These are phyloP conservation scores for Ampelomyces quisqualis DNA, from an alignment of 2,329 filamentous ascomycete species.

Conservation along the genomic window DNA sequence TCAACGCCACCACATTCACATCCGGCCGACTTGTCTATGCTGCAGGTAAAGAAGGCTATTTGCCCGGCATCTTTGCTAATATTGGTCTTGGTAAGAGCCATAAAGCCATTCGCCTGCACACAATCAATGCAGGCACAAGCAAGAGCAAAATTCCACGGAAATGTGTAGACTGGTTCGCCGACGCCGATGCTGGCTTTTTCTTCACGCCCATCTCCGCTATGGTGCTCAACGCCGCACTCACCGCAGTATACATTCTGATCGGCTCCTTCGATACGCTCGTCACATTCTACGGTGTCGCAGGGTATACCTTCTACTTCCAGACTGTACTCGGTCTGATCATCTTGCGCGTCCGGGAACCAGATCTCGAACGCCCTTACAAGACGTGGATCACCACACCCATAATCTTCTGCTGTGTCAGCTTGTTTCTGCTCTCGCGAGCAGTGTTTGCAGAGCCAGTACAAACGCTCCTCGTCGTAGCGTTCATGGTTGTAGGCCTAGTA, in stretches of 20 bases:
- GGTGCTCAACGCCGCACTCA: constrained; percentile 74
- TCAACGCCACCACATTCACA: constrained; percentile 94
- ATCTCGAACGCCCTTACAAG: constrained; percentile 84
- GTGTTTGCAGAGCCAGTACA: constrained; percentile 90
- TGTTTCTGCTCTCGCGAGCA: constrained; percentile 85
- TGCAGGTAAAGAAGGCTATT: constrained; percentile 91
- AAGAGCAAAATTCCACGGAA: constrained; percentile 25
- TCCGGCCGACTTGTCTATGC: constrained; percentile 89
- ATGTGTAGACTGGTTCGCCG: constrained; percentile 37
- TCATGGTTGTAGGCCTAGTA: constrained; percentile 79
- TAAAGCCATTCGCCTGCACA: constrained; percentile 39
- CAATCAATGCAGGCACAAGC: constrained; percentile 18
- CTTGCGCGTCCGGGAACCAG: constrained; percentile 80
- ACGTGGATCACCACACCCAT: constrained; percentile 98
- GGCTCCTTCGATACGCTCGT: constrained; percentile 90
- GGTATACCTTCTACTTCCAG: constrained; percentile 96
- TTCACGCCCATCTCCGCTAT: constrained; percentile 95
- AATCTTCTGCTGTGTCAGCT: constrained; percentile 95
- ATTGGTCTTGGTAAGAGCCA: constrained; percentile 66
- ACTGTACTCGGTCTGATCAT: constrained; percentile 93
- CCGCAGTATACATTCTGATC: constrained; percentile 73
- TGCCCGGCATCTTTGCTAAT: constrained; percentile 78
- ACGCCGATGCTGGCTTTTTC: constrained; percentile 78
- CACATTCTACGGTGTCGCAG: constrained; percentile 96
- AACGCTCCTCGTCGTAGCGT: constrained; percentile 81